Evolutionary conservation across 1,284 basidiomycete species (phyloP).

Genomic region (Pterula multifida): DNA sequence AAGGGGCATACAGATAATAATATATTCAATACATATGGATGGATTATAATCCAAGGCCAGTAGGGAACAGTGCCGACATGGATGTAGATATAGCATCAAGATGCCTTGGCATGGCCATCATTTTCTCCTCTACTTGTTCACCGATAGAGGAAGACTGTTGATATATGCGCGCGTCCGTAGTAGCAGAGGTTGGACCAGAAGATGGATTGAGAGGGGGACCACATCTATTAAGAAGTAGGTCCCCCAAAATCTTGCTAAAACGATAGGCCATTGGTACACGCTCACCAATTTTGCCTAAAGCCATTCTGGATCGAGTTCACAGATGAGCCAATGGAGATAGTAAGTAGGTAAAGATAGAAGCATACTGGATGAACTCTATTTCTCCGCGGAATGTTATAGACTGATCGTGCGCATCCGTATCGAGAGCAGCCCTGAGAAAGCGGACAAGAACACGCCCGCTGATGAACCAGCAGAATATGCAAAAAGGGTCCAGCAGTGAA

Average conservation of each 20-base stretch:
- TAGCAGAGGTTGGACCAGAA: neutral
- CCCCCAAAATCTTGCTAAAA: neutral
- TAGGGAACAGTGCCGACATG: neutral
- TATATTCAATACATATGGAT: neutral
- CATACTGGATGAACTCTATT: conserved; percentile 53
- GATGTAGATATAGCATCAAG: neutral
- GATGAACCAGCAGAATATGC: conserved; percentile 59
- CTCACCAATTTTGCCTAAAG: neutral
- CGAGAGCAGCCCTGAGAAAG: conserved; percentile 47
- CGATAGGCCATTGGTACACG: neutral
- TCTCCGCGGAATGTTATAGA: conserved; percentile 43
- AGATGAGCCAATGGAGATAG: neutral
- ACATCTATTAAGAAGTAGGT: neutral
- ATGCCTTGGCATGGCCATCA: neutral
- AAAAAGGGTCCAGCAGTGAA: conserved; percentile 49
- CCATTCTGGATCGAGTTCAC: neutral
- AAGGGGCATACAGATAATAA: neutral
- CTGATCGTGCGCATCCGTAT: conserved; percentile 39
- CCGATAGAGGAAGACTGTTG: neutral
- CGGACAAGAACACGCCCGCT: conserved; percentile 52
- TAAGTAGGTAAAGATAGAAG: conserved; percentile 7
- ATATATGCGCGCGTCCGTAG: neutral
- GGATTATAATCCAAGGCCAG: neutral
- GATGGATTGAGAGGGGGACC: neutral
- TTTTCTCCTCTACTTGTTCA: neutral